These are phyloP conservation scores for Lyophyllum atratum DNA, from an alignment of 768 basidiomycete species.

Conservation along the genomic window DNA sequence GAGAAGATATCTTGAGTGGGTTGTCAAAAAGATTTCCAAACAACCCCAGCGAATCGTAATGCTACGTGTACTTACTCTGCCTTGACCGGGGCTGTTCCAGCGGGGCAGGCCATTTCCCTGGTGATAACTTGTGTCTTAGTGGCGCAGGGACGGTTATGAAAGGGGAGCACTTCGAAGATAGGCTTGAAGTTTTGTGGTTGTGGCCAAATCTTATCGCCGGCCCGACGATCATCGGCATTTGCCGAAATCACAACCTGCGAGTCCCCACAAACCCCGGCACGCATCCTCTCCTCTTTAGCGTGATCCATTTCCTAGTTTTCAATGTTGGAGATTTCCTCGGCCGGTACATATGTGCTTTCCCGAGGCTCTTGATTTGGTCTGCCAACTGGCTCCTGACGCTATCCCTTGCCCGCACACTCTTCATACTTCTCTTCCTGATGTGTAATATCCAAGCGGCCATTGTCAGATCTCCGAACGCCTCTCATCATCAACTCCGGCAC, in stretches of 20 bases:
- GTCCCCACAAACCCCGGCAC: constrained; percentile 59
- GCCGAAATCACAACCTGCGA: constrained; percentile 85
- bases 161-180: neutral
- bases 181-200: neutral
- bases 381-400: constrained; percentile 60
- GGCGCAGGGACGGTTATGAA: neutral
- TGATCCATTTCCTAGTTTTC: constrained; percentile 77
- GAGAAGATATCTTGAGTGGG: constrained; percentile 32
- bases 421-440: constrained; percentile 85
- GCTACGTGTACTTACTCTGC: constrained; percentile 30
- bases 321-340: constrained; percentile 76
- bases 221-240: constrained; percentile 46
- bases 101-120: constrained; percentile 10
- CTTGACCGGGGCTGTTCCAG: constrained; percentile 41
- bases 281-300: constrained; percentile 81
- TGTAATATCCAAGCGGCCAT: constrained; percentile 74
- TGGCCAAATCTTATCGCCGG: neutral
- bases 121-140: neutral
- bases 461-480: constrained; percentile 26
- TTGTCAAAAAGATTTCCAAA: neutral
- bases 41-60: neutral
- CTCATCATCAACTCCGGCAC: constrained; percentile 77
- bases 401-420: constrained; percentile 72
- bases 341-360: constrained; percentile 68
- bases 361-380: constrained; percentile 68